phyloP scores from a whole-genome alignment of 2,329 filamentous ascomycete genomes.

The Ceratocystis huliohia region DNA sequence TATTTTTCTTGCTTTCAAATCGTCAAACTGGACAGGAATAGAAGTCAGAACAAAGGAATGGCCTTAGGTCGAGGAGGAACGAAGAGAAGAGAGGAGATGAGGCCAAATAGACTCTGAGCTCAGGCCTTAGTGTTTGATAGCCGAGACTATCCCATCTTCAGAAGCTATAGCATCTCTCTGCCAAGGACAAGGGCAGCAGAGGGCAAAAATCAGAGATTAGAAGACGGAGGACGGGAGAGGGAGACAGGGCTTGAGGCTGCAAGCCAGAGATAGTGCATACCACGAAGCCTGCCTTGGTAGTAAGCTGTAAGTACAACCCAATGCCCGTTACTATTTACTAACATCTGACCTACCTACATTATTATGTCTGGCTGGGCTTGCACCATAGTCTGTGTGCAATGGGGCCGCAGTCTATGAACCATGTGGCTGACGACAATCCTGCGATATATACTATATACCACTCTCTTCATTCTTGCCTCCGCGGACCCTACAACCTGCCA shows the following conservation, averaged over 20 bases:
- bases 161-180: not conserved
- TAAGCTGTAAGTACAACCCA: not conserved
- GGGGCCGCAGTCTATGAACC: not conserved
- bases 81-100: not conserved
- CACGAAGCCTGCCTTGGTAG: not conserved
- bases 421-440: not conserved
- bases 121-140: not conserved
- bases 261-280: too few relatives aligned
- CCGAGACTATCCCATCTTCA: not conserved
- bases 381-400: not conserved
- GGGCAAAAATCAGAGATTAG: too few relatives aligned
- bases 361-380: not conserved
- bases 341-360: not conserved
- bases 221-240: not conserved
- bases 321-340: not conserved
- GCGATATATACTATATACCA: not conserved
- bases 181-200: not conserved
- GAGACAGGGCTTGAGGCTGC: not conserved
- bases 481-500: not conserved
- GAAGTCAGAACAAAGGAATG: not conserved
- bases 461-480: not conserved
- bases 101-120: not conserved
- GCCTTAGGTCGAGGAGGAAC: not conserved
- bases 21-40: not conserved
- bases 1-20: not conserved